Conservation (phyloP, 306 rosid species). For the Dryas alaskensis region DNA sequence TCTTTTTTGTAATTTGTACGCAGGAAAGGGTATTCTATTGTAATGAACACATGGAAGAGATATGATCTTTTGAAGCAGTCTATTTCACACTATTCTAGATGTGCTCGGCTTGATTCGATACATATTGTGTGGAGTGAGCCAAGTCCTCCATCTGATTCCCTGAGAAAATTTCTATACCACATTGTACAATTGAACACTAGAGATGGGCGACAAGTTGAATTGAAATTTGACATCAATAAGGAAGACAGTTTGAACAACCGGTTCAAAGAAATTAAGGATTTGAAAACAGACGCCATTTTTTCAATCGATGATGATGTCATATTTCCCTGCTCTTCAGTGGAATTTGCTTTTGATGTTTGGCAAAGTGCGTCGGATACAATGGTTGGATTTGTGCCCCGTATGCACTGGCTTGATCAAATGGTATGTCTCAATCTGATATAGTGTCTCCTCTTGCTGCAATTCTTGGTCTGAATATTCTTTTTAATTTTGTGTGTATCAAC, state of each 20-base stretch:
- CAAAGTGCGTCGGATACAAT: slow-evolving; percentile 85
- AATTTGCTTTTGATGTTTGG: slow-evolving; percentile 89
- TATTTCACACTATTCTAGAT: slow-evolving; percentile 70
- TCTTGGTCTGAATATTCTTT: not conserved
- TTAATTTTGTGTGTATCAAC: not conserved
- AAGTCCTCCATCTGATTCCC: slow-evolving; percentile 62
- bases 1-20: not conserved
- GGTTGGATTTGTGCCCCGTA: slow-evolving; percentile 99
- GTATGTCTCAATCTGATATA: slow-evolving; percentile 38
- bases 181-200: slow-evolving; percentile 42
- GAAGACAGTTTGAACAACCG: slow-evolving; percentile 96
- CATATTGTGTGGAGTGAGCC: slow-evolving; percentile 97
- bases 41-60: slow-evolving; percentile 98
- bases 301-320: slow-evolving; percentile 93
- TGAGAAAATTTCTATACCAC: slow-evolving; percentile 41
- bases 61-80: slow-evolving; percentile 92
- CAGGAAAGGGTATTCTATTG: slow-evolving; percentile 84
- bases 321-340: slow-evolving; percentile 86
- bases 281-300: slow-evolving; percentile 75
- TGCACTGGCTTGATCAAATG: slow-evolving; percentile 66
- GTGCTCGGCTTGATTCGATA: slow-evolving; percentile 68
- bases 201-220: slow-evolving; percentile 43
- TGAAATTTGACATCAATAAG: slow-evolving; percentile 68
- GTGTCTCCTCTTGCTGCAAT: not conserved
- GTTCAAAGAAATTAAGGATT: slow-evolving; percentile 70